Conservation (phyloP, 495 filamentous ascomycete species). For the Penicillium waksmanii region DNA sequence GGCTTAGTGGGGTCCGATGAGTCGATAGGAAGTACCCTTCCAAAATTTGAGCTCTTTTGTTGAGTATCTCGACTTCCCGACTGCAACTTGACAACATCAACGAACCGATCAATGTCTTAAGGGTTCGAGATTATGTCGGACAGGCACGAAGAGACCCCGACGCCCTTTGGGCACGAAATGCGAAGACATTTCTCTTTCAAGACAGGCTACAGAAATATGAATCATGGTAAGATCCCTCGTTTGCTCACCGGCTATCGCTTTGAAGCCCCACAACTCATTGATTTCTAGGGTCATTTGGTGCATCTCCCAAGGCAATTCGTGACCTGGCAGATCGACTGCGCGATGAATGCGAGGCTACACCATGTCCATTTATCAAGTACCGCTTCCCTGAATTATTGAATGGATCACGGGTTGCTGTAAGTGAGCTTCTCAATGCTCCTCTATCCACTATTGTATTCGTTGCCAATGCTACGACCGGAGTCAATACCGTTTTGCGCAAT, state of each 20-base stretch:
- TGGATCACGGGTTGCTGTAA: slow-evolving; percentile 62
- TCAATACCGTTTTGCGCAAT: slow-evolving; percentile 76
- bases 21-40: slow-evolving; percentile 2
- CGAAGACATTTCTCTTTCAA: slow-evolving; percentile 67
- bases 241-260: not conserved
- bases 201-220: slow-evolving; percentile 65
- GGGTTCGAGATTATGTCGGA: no score
- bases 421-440: slow-evolving; percentile 63
- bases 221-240: slow-evolving; percentile 61
- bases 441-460: slow-evolving; percentile 68
- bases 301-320: slow-evolving; percentile 63
- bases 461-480: slow-evolving; percentile 71
- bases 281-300: slow-evolving; percentile 69
- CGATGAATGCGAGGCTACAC: slow-evolving; percentile 57
- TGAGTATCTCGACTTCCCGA: no score
- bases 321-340: slow-evolving; percentile 57
- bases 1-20: not conserved
- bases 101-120: no score
- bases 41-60: not conserved
- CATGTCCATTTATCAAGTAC: slow-evolving; percentile 73
- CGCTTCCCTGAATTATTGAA: slow-evolving; percentile 60
- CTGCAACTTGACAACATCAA: no score
- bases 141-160: not conserved
- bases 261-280: slow-evolving; percentile 5
- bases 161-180: slow-evolving; percentile 55